Evolutionary conservation across 2,329 filamentous ascomycete species (phyloP), one percentile per base, ranked within the genome.

Genomic region (Sphaceloma murrayae): DNA sequence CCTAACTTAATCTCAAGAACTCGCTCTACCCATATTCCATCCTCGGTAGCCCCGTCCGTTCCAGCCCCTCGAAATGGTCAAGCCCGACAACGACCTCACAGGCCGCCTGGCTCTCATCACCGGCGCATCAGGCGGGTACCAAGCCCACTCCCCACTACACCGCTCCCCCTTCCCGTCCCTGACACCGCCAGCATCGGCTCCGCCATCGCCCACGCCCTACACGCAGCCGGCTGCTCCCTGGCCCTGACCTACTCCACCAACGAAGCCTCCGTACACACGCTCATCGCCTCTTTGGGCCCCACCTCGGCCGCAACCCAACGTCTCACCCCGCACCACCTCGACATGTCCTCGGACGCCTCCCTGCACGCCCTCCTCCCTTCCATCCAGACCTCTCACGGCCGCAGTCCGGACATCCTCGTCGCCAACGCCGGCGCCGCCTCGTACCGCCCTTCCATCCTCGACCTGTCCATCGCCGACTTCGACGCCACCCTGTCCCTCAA

Each of bases 351-450:
- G 5, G 65, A 70, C 3, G 67, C 68, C 5, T 70, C 74, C 34
- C 72, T 80, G 22, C 59, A 69, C 31, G 55, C 58, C 3, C 67
- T 82, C 51, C 78, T 77, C 46, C 52, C 63, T 10, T 68, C 77
- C 45, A 72, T 82, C 32, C 61, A 68, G 36, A 54, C 61, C 1
- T 55, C 70, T 40, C 76, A 81, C 55, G 65, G 64, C n/a, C 66
- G 72, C 45, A 66, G 68, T 2, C 75, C 76, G 0, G 75, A 82
- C 53, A 80, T 84, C 16, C 63, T 83, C 2, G 59, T 84, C 18
- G 74, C 73, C 7, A 84, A 84, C 53, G 80, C 80, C 1, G 34
- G 34, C 34, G 17, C 11, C 34, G 34, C 34, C 18, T 6, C 34
- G 19, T 38, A 38, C 34, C 34, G 18, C 34, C 34, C 34, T 22